These are phyloP conservation scores for Mucor piriformis DNA, from an alignment of 371 early-diverging fungal genomes.

Conservation along the genomic window DNA sequence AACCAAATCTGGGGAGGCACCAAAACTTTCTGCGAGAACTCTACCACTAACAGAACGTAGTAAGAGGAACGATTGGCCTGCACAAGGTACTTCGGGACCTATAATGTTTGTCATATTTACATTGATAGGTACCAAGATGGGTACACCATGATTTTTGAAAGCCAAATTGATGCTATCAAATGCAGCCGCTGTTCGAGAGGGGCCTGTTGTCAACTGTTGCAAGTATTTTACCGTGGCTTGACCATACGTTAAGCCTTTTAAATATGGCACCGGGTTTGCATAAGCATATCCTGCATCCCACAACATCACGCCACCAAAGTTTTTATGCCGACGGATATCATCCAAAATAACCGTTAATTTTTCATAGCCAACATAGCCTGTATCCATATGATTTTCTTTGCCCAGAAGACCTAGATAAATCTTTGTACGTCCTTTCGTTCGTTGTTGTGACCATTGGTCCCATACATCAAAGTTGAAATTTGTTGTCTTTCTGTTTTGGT, in stretches of 20 bases:
- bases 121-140: constrained; percentile 18
- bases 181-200: constrained; percentile 8
- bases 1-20: constrained; percentile 9
- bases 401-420: constrained; percentile 61
- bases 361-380: constrained; percentile 52
- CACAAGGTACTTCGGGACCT: constrained; percentile 12
- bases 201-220: constrained; percentile 1
- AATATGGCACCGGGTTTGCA: constrained; percentile 34
- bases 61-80: constrained; percentile 24
- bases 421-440: constrained; percentile 32
- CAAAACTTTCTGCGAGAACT: constrained; percentile 23
- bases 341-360: constrained; percentile 46
- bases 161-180: constrained; percentile 12
- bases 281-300: constrained; percentile 63
- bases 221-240: constrained; percentile 36
- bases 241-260: constrained; percentile 26
- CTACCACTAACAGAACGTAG: constrained; percentile 20
- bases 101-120: background rate
- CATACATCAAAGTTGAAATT: constrained; percentile 64
- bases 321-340: constrained; percentile 29
- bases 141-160: constrained; percentile 8
- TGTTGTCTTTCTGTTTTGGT: constrained; percentile 19
- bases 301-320: constrained; percentile 72
- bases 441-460: constrained; percentile 50
- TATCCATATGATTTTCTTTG: constrained; percentile 54